These are phyloP conservation scores for Dipodascus albidus DNA, from an alignment of 805 yeast genomes.

Conservation along the genomic window DNA sequence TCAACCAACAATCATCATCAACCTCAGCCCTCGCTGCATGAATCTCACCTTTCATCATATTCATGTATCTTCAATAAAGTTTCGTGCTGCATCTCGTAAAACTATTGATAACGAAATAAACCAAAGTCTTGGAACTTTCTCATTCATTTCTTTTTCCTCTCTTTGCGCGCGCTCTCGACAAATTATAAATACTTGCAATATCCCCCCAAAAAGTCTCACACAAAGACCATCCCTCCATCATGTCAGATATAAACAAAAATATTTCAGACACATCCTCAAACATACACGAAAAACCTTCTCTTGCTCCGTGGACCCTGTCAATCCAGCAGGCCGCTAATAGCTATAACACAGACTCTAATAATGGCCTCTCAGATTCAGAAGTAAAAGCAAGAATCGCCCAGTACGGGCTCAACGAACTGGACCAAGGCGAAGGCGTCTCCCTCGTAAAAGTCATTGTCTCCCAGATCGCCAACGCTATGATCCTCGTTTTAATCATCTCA, in stretches of 20 bases:
- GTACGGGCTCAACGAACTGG: constrained; percentile 52
- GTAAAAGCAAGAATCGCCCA: constrained; percentile 23
- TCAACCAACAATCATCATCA: neutral
- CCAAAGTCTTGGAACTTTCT: neutral
- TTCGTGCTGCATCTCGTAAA: neutral
- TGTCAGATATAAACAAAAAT: neutral
- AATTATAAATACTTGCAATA: neutral
- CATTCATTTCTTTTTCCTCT: neutral
- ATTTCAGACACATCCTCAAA: neutral
- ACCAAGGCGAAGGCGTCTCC: constrained; percentile 47
- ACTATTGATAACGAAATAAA: neutral
- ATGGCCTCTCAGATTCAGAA: constrained; percentile 35
- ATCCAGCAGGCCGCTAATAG: constrained; percentile 28
- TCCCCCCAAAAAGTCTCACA: neutral
- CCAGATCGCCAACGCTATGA: constrained; percentile 71
- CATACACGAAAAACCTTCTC: neutral
- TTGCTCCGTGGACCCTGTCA: constrained; percentile 20
- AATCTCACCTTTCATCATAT: neutral
- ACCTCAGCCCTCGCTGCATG: neutral
- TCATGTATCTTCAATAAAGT: neutral
- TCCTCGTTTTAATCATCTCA: constrained; percentile 55
- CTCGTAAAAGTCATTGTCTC: constrained; percentile 44
- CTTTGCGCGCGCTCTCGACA: neutral
- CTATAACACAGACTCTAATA: constrained; percentile 32
- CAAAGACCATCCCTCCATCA: neutral